Evolutionary conservation across 805 yeast genomes (phyloP).

Genomic region (Wickerhamomyces alni): DNA sequence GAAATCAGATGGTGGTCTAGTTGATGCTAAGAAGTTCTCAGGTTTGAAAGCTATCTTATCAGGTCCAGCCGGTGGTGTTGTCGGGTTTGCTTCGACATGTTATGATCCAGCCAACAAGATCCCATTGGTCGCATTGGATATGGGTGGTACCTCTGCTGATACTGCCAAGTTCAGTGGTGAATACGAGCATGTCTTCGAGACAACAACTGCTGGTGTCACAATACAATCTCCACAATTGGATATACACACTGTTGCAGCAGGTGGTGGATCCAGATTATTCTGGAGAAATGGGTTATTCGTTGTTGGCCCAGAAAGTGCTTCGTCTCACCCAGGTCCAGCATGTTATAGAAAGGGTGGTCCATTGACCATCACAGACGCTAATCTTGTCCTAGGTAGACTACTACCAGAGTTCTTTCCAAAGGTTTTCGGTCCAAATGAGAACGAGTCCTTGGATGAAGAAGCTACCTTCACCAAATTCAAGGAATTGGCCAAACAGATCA

Average conservation of each 20-base stretch:
- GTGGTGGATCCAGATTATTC: slow-evolving; percentile 67
- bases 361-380: slow-evolving; percentile 81
- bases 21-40: slow-evolving; percentile 75
- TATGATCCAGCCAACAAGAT: slow-evolving; percentile 45
- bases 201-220: slow-evolving; percentile 76
- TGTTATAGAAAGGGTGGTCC: slow-evolving; percentile 85
- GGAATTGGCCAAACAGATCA: slow-evolving; percentile 50
- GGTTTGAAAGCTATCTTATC: slow-evolving; percentile 86
- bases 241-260: slow-evolving; percentile 80
- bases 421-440: slow-evolving; percentile 77
- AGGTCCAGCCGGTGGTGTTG: slow-evolving; percentile 98
- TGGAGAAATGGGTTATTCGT: slow-evolving; percentile 69
- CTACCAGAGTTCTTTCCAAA: slow-evolving; percentile 72
- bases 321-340: slow-evolving; percentile 88
- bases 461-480: slow-evolving; percentile 44
- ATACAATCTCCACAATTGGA: slow-evolving; percentile 83
- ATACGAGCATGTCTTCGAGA: slow-evolving; percentile 75
- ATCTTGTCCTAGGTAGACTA: slow-evolving; percentile 63
- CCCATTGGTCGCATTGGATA: slow-evolving; percentile 77
- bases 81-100: slow-evolving; percentile 85
- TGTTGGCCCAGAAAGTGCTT: slow-evolving; percentile 85
- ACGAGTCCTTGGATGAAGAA: slow-evolving; percentile 59
- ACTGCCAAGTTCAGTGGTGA: slow-evolving; percentile 71
- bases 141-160: slow-evolving; percentile 92
- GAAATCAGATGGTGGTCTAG: slow-evolving; percentile 96